Evolutionary conservation across 176 grass and related monocot species (phyloP), one percentile per base, ranked within the genome.

Genomic region (Urochloa ruziziensis): DNA sequence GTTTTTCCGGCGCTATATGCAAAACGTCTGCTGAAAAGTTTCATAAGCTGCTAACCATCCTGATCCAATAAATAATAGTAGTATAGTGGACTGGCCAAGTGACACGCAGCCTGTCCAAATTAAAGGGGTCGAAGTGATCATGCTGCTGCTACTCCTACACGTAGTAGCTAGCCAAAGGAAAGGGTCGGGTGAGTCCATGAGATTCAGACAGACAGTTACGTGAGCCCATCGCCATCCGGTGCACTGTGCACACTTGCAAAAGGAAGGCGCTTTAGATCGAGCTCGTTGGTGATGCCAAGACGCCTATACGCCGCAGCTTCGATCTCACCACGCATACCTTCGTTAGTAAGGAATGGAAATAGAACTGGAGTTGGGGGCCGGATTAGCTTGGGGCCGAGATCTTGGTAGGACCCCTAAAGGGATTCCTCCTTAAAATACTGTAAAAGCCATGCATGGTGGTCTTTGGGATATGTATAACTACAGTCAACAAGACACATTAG

Each of bases 291-390:
- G 9, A 54, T 57, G 36, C 51, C 24, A 71, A n/a, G 53, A 58
- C 0, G 67, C 25, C 24, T 44, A 70, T 21, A 27, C 56, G 56
- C 56, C 30, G 12, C 44, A 77, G 5, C 61, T 62, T 12, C 57
- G 27, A 24, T 37, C 3, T 7, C 3, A 52, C 4, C 49, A 19
- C 8, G 54, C 61, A 6, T 85, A 69, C 76, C 87, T 89, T 89
- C 76, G 87, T 51, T 67, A 44, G 77, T 85, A 85, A 89, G 87
- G 74, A 89, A 84, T n/a, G 52, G 39, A 74, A 40, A 40, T 3
- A 6, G 36, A 44, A 44, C 42, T 48, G 16, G 36, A 51, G 30
- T 21, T 44, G 18, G 28, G 54, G n/a, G 21, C 58, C n/a, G n/a
- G n/a, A n/a, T n/a, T n/a, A n/a, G n/a, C n/a, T n/a, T n/a, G n/a